These are phyloP conservation scores for Fusarium verrucosum DNA, from an alignment of 2,329 filamentous ascomycete species.

Conservation along the genomic window DNA sequence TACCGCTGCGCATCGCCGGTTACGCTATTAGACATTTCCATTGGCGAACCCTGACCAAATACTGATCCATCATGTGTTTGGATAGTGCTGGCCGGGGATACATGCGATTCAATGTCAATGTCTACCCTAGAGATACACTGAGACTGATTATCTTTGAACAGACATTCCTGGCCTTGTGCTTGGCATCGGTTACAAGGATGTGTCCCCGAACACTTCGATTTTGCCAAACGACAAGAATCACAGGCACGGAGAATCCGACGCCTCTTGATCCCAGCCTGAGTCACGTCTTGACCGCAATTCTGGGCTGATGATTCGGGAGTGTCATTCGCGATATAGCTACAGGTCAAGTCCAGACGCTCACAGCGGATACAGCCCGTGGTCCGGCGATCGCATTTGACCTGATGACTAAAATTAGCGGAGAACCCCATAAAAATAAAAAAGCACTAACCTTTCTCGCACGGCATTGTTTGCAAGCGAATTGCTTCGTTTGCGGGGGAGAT, in stretches of 20 bases:
- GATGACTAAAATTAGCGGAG: conserved; percentile 13
- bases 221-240: conserved; percentile 47
- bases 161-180: conserved; percentile 21
- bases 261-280: conserved; percentile 44
- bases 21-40: neutral
- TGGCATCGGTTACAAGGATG: conserved; percentile 47
- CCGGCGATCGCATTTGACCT: conserved; percentile 43
- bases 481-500: neutral
- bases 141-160: neutral
- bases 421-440: neutral
- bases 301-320: neutral
- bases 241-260: conserved; percentile 45
- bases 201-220: conserved; percentile 49
- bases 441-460: conserved; percentile 39
- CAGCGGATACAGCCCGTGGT: conserved; percentile 30
- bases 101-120: neutral
- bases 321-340: conserved; percentile 14
- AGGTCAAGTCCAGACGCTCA: conserved; percentile 24
- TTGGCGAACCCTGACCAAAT: neutral
- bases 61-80: conserved; percentile 7
- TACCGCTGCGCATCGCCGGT: neutral
- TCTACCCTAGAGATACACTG: neutral
- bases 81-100: conserved; percentile 9
- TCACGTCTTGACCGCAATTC: conserved; percentile 18
- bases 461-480: conserved; percentile 38